Evolutionary conservation across 805 yeast genomes (phyloP), one percentile per base, ranked within the genome.

Genomic region (Saturnispora mendoncae): DNA sequence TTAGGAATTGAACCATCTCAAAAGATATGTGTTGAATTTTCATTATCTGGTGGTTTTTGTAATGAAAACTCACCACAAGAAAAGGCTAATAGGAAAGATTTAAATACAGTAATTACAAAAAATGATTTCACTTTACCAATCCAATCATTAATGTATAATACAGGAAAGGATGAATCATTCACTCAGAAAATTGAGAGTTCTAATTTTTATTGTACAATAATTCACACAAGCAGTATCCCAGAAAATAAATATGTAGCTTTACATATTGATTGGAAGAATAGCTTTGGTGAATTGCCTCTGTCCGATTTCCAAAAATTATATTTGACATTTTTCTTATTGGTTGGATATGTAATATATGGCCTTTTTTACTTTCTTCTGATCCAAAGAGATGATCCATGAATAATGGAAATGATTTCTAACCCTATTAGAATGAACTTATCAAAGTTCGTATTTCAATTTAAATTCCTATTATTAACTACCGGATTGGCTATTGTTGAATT

Each of bases 261-360:
- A 10, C 6, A 23, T 6, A 51, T 58, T 21, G 56, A 54, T 33
- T 60, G 65, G 65, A 48, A 43, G 19, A 63, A 58, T 43, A 46
- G 58, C 4, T 58, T 47, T 44, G 65, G 65, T 25, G 43, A 49
- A 27, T 46, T 60, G 28, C 34, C 52, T 14, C 52, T 53, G 5
- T 49, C 51, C 13, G 63, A 60, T 38, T 60, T 55, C 38, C 48
- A 47, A 24, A 51, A 48, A 36, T 27, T 60, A 34, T 54, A 51
- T 32, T 37, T 53, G 15, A 46, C 52, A 24, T 42, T 55, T 17
- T 27, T 44, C 15, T 44, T 58, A 46, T 25, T 49, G 14, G 6
- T 50, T 8, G 26, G 49, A 10, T 58, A 60, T 44, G 10, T 42
- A 7, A 8, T 40, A 1, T 37, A 49, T 15, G 45, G 50, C 9